Evolutionary conservation across 2,329 filamentous ascomycete species (phyloP), one percentile per base, ranked within the genome.

Genomic region (Fusarium sp.): DNA sequence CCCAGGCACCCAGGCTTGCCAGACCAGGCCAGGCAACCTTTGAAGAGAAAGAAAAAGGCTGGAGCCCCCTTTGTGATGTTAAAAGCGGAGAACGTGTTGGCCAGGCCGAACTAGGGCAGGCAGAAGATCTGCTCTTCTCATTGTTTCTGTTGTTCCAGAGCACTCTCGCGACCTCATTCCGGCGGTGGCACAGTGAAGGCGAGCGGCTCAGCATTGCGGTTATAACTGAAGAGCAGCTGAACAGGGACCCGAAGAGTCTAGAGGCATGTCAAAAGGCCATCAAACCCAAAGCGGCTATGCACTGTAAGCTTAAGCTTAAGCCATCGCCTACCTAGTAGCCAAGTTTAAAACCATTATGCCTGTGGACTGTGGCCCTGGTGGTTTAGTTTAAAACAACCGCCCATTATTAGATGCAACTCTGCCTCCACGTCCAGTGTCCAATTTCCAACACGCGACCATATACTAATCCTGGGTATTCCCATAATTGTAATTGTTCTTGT

Each of bases 391-490:
- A 40, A 55, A 50, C 52, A 40, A 45, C 24, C 9, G 39, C 20
- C 20, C 35, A n/a, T 37, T 37, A 37, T 37, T 37, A 37, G n/a
- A 37, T n/a, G 7, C 35, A 37, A 37, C 22, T 52, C 28, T 30
- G 32, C 28, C 24, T 64, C 33, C 59, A 50, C 49, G 33, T 26
- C 26, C 26, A 26, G 9, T 3, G 9, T 26, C 26, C 26, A 26
- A 26, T 22, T 9, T 45, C 65, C 49, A 69, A 69, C 66, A 68
- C 66, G 66, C 66, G 66, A 69, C 62, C 66, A 69, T 46, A 67
- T 69, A 57, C 66, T 66, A 69, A 55, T 62, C 66, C 56, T 67
- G 46, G 65, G 48, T 19, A 46, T 32, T 51, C 49, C 57, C 44
- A 11, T 13, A 30, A 30, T 24, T 24, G 24, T 24, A 2, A 2